Base-by-base conservation (phyloP, 768 basidiomycete species). In the Mycena venus region DNA sequence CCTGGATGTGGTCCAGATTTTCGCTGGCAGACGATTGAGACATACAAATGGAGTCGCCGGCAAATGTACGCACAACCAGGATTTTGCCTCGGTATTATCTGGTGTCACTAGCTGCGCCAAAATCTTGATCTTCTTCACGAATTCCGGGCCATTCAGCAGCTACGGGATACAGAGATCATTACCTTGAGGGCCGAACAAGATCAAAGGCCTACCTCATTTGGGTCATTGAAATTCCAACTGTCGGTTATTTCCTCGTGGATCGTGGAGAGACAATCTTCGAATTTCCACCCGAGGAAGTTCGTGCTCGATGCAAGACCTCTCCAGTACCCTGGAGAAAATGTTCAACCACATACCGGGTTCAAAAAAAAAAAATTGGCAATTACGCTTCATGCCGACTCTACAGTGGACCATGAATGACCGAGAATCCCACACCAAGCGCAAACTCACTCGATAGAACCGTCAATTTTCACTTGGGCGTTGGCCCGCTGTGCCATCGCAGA, bases 211-310 rank as follows among this genome's bases (percentile, higher is more conserved):
- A 68, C 67, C n/a, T 68, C 15, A 10, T 11, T 21, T 14, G 65
- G 49, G 42, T 68, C 67, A 32, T 68, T 25, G 29, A 68, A 68
- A 25, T 68, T 68, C 67, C 67, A 68, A 29, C 67, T 68, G 36
- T 56, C 67, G 2, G 67, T 68, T 27, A 68, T 68, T 27, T 68
- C 67, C 29, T 58, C 9, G 29, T 68, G 67, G 14, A 68, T 9
- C 8, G n/a, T 15, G 0, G n/a, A 14, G 21, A 68, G 29, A 38
- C 67, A 68, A 5, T 9, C 32, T 9, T 68, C 56, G 19, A 68
- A 55, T 31, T 49, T 68, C 67, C 8, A 68, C 2, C 42, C 67
- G 6, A 59, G 27, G 27, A 68, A 55, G 15, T 59, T 55, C n/a
- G 55, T 32, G 56, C 67, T 68, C 51, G 56, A 59, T 17, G 55